Evolutionary conservation across 345 rosid genomes (phyloP), one percentile per base, ranked within the genome.

Genomic region (Schrenkiella parvula): DNA sequence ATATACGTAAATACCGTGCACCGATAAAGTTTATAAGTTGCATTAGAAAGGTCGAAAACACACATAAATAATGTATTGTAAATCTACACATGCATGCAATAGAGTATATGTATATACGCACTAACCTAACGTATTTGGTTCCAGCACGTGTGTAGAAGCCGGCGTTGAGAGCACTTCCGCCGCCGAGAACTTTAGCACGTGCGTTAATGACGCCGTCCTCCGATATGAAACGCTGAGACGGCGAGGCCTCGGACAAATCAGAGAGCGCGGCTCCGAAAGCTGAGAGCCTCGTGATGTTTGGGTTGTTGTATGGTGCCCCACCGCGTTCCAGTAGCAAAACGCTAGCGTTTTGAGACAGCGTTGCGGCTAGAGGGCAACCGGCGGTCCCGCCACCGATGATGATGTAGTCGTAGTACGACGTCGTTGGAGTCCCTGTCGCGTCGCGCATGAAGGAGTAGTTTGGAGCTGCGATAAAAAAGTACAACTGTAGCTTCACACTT

Each of bases 301-400:
- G 84, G 71, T 88, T 81, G 22, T 80, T 80, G 43, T 85, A 90
- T 1, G 91, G 96, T 14, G 89, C 77, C 39, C 86, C 88, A 21
- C 96, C 96, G 29, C 93, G 87, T 80, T 88, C 96, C 2, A 90
- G 82, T 31, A 90, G 72, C 67, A 90, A 66, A 74, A 90, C 93
- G 51, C 71, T 71, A 14, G 87, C 84, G 31, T 79, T 80, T 64
- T 72, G 77, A 1, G 96, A 90, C 1, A 88, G 81, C 44, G 91
- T 88, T 22, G 96, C 91, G 4, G 96, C 96, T 39, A 90, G 64
- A 0, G 96, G 91, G 59, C 96, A 90, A 2, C 93, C 96, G 1
- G 93, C 84, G 5, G 96, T 90, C 18, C 96, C 96, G 3, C 96
- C 93, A 3, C 96, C 96, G 29, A 90, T 67, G 19, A 90, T 72